A percentile compares a stretch with the other conserved stretches of the same genome.
phyloP scores from a whole-genome alignment of 345 rosid genomes.

The Theobroma cacao region DNA sequence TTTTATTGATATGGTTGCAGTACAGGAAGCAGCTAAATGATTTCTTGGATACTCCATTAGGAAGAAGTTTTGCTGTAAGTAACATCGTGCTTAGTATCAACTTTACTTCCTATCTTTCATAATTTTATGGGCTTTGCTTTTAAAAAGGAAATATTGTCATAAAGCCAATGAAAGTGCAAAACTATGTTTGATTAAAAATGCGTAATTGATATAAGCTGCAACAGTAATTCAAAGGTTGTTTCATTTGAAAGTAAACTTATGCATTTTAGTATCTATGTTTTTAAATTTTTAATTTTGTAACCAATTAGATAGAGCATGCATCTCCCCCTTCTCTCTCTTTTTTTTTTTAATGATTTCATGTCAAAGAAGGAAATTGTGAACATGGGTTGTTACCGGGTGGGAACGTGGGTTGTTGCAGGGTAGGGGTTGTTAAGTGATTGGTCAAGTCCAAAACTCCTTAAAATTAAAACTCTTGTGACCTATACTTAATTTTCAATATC shows the following conservation, averaged over 20 bases:
- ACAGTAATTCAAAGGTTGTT: background rate
- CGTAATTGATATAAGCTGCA: background rate
- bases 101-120: background rate
- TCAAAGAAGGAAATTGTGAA: background rate
- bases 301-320: background rate
- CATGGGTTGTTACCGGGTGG: background rate
- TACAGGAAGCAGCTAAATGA: constrained; percentile 78
- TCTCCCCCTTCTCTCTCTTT: background rate
- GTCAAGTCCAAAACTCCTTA: background rate
- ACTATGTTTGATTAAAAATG: background rate
- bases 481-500: background rate
- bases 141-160: background rate
- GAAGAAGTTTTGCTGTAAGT: constrained; percentile 79
- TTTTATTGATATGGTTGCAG: constrained; percentile 43
- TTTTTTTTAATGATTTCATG: background rate
- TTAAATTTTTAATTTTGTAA: background rate
- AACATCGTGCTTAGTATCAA: background rate
- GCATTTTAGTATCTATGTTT: background rate
- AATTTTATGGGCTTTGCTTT: background rate
- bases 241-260: background rate
- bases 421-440: background rate
- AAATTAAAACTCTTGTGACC: background rate
- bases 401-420: background rate
- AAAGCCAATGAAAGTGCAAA: background rate
- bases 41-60: constrained; percentile 68